These are phyloP conservation scores for Tothia fuscella DNA, from an alignment of 2,329 filamentous ascomycete genomes.

Conservation along the genomic window DNA sequence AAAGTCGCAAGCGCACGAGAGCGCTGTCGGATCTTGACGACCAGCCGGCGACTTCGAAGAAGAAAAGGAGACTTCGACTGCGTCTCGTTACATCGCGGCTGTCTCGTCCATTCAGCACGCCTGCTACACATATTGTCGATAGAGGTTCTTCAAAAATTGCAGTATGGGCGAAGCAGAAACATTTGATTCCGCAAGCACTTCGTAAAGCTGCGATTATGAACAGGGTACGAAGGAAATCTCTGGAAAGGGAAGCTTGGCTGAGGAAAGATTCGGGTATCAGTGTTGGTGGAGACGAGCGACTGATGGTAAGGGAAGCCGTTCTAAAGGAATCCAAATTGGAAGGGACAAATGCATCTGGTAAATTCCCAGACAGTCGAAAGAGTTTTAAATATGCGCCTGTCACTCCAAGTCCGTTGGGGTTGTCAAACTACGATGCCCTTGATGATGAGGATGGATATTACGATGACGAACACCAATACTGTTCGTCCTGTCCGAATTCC, in stretches of 20 bases:
- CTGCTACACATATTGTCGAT: slow-evolving; percentile 57
- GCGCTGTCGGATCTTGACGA: slow-evolving; percentile 6
- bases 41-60: slow-evolving; percentile 21
- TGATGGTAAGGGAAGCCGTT: background rate
- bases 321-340: slow-evolving; percentile 18
- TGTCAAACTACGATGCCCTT: slow-evolving; percentile 33
- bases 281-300: slow-evolving; percentile 7
- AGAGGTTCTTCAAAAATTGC: slow-evolving; percentile 41
- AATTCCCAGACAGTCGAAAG: slow-evolving; percentile 12
- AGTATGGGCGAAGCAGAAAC: slow-evolving; percentile 35
- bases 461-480: slow-evolving; percentile 4
- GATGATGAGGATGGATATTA: slow-evolving; percentile 22
- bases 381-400: too few species aligned
- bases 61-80: slow-evolving; percentile 55
- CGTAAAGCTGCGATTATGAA: slow-evolving; percentile 57
- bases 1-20: slow-evolving; percentile 8
- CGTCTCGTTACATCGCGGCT: slow-evolving; percentile 56
- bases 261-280: slow-evolving; percentile 9
- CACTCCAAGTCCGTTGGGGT: slow-evolving; percentile 27
- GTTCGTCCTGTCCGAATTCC: background rate
- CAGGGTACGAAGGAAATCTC: slow-evolving; percentile 31
- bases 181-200: slow-evolving; percentile 39
- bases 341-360: background rate
- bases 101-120: slow-evolving; percentile 55
- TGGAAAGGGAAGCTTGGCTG: background rate